Evolutionary conservation across 768 basidiomycete genomes (phyloP).

Genomic region (Hemileccinum rubropunctum): DNA sequence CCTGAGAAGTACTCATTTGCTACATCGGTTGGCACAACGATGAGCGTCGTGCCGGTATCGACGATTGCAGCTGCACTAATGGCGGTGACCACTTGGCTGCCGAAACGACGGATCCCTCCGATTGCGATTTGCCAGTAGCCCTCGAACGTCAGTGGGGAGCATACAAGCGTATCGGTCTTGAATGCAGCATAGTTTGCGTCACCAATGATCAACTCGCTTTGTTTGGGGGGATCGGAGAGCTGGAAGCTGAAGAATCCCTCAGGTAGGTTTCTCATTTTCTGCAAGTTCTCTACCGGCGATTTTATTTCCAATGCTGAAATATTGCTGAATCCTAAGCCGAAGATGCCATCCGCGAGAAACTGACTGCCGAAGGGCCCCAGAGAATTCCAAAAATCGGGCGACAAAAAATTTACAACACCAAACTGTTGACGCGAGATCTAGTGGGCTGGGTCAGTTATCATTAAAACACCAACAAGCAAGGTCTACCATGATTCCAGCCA

Average conservation of each 20-base stretch:
- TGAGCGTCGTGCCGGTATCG: conserved; percentile 31
- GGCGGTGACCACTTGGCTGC: not conserved
- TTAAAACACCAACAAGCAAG: not conserved
- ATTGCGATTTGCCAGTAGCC: conserved; percentile 38
- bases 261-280: conserved; percentile 24
- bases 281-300: conserved; percentile 43
- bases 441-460: not conserved
- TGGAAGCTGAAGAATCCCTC: conserved; percentile 43
- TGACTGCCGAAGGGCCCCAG: conserved; percentile 5
- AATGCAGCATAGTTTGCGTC: conserved; percentile 47
- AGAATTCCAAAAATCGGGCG: conserved; percentile 20
- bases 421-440: conserved; percentile 36
- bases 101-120: conserved; percentile 11
- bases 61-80: conserved; percentile 23
- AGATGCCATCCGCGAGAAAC: conserved; percentile 35
- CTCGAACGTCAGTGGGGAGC: conserved; percentile 21
- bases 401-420: conserved; percentile 34
- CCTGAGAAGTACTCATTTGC: conserved; percentile 24
- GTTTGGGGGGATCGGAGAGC: conserved; percentile 29
- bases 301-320: conserved; percentile 32
- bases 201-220: conserved; percentile 19
- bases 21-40: conserved; percentile 12
- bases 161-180: conserved; percentile 43
- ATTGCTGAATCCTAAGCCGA: conserved; percentile 39
- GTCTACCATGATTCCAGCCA: conserved; percentile 33